Evolutionary conservation across 371 early-diverging fungal species (phyloP).

Genomic region (Batkoa obscura): DNA sequence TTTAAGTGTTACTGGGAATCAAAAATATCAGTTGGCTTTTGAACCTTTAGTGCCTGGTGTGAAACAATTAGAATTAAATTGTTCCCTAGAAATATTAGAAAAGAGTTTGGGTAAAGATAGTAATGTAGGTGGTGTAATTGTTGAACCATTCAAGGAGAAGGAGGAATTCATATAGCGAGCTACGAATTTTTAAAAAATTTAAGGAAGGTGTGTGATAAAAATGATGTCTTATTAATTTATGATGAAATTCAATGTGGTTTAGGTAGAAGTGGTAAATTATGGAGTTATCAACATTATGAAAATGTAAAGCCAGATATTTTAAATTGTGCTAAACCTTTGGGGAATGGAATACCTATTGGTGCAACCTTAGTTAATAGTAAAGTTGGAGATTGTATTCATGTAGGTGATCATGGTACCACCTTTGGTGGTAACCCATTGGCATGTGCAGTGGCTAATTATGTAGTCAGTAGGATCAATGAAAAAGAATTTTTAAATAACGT

Average conservation of each 20-base stretch:
- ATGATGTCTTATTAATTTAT: conserved; percentile 67
- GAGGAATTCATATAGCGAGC: conserved; percentile 65
- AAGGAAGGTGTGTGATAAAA: conserved; percentile 56
- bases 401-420: conserved; percentile 90
- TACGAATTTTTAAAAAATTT: conserved; percentile 65
- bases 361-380: conserved; percentile 53
- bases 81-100: conserved; percentile 10
- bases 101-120: conserved; percentile 19
- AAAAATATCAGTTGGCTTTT: conserved; percentile 84
- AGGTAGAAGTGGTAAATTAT: conserved; percentile 79
- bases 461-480: conserved; percentile 40
- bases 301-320: conserved; percentile 73
- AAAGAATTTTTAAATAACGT: conserved; percentile 53
- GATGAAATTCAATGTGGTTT: conserved; percentile 97
- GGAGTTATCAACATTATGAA: conserved; percentile 59
- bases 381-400: conserved; percentile 58
- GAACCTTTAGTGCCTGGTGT: conserved; percentile 77
- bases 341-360: conserved; percentile 92
- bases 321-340: conserved; percentile 88
- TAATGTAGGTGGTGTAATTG: conserved; percentile 63
- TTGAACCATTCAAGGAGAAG: conserved; percentile 96
- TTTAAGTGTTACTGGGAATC: conserved; percentile 70
- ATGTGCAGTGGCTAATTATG: conserved; percentile 48
- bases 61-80: conserved; percentile 19
- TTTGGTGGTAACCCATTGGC: conserved; percentile 91